phyloP scores from a whole-genome alignment of 192 early-diverging fungal genomes.

The Oehlia diaphana region DNA sequence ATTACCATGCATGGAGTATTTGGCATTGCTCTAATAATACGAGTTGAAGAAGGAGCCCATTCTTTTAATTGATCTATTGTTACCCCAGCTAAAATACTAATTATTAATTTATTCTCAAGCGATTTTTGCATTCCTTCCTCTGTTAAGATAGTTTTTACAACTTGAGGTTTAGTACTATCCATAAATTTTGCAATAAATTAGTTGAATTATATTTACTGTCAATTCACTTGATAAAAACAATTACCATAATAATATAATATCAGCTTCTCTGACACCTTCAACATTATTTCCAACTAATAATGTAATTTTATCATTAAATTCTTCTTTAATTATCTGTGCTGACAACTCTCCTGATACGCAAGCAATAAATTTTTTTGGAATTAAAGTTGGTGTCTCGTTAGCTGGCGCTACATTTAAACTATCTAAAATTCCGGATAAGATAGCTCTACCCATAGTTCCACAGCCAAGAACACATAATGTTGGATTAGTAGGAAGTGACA shows the following conservation, averaged over 20 bases:
- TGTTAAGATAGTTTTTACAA: constrained; percentile 46
- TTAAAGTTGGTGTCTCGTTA: background rate
- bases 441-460: constrained; percentile 57
- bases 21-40: constrained; percentile 56
- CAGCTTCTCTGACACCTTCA: constrained; percentile 38
- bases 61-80: constrained; percentile 47
- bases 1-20: constrained; percentile 55
- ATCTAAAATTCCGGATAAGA: constrained; percentile 49
- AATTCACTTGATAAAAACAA: background rate
- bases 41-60: constrained; percentile 46
- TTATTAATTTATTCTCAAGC: constrained; percentile 43
- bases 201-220: background rate
- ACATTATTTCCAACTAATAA: constrained; percentile 45
- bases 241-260: constrained; percentile 51
- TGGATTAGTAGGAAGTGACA: constrained; percentile 34
- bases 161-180: constrained; percentile 52
- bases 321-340: constrained; percentile 28
- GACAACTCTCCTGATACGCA: constrained; percentile 49
- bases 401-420: constrained; percentile 18
- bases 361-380: constrained; percentile 46
- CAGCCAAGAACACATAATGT: constrained; percentile 51
- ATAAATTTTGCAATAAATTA: background rate
- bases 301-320: constrained; percentile 33
- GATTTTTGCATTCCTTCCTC: constrained; percentile 45
- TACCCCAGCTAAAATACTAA: constrained; percentile 56